Percentiles rank a stretch among this genome's conserved stretches.
phyloP scores from a whole-genome alignment of 176 grass and related monocot genomes.

The Oryza rufipogon region DNA sequence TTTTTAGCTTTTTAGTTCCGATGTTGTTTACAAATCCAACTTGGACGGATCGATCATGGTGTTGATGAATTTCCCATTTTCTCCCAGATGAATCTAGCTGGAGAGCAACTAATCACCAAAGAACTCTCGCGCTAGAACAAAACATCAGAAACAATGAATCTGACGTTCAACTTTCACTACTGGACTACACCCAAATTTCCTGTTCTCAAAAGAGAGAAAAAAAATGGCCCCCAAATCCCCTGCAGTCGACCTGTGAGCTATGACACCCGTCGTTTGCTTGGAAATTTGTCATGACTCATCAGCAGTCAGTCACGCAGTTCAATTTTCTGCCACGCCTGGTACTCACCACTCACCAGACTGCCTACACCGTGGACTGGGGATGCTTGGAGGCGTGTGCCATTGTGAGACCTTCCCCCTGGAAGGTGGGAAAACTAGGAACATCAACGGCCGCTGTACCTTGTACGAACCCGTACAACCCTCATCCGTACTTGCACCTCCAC shows the following conservation, averaged over 20 bases:
- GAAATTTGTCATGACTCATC: neutral
- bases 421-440: neutral
- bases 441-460: neutral
- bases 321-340: slow-evolving; percentile 12
- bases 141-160: neutral
- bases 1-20: neutral
- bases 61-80: neutral
- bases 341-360: neutral
- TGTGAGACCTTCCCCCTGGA: neutral
- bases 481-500: neutral
- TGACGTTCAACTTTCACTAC: too few species aligned
- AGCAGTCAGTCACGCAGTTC: neutral
- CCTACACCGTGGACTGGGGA: neutral
- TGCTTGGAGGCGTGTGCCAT: slow-evolving; percentile 20
- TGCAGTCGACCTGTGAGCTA: neutral
- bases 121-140: neutral
- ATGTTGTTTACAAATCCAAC: neutral
- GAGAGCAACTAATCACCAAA: neutral
- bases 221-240: too few species aligned
- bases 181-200: neutral
- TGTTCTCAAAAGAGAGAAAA: too few species aligned
- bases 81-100: too few species aligned
- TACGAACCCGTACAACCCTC: slow-evolving; percentile 41
- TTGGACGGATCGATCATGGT: neutral
- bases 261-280: neutral